Percentiles rank a stretch among this genome's conserved stretches.
Conservation (phyloP, 2,329 filamentous ascomycete species). For the Tolypocladium endophyticum region DNA sequence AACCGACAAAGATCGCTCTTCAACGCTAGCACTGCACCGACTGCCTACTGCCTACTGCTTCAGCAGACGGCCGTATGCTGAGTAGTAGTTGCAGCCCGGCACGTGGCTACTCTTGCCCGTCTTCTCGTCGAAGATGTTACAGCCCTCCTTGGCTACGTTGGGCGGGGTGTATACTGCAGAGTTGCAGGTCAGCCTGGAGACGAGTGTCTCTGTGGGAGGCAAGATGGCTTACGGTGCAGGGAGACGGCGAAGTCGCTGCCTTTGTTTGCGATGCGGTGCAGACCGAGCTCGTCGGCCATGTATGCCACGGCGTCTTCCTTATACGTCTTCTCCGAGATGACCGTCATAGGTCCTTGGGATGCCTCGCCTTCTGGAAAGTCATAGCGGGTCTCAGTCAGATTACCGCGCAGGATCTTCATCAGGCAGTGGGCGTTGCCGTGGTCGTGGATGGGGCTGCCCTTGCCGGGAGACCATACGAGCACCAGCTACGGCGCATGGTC, state of each 20-base stretch:
- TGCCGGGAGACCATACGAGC: conserved; percentile 80
- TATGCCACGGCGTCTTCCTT: conserved; percentile 69
- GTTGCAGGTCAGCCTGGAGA: conserved; percentile 18
- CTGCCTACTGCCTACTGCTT: conserved; percentile 20
- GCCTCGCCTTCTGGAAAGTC: conserved; percentile 49
- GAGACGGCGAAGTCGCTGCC: conserved; percentile 71
- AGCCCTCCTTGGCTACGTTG: conserved; percentile 74
- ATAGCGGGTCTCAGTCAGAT: conserved; percentile 72
- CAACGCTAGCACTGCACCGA: background rate
- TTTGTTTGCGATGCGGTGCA: conserved; percentile 74
- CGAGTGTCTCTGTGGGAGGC: conserved; percentile 15
- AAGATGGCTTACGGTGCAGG: conserved; percentile 53
- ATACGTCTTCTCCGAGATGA: conserved; percentile 59
- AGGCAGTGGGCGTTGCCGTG: conserved; percentile 83
- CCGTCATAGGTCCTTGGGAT: conserved; percentile 44
- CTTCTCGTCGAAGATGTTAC: conserved; percentile 66
- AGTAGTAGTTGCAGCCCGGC: conserved; percentile 62
- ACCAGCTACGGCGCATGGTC: conserved; percentile 48
- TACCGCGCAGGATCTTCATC: conserved; percentile 79
- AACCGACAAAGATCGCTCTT: background rate
- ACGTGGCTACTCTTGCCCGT: conserved; percentile 68
- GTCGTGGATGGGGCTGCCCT: conserved; percentile 78
- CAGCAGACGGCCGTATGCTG: conserved; percentile 43
- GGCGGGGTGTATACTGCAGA: conserved; percentile 68
- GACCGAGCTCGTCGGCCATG: conserved; percentile 81